Conservation (phyloP, 2,329 filamentous ascomycete species). For the Alternaria arbusti region DNA sequence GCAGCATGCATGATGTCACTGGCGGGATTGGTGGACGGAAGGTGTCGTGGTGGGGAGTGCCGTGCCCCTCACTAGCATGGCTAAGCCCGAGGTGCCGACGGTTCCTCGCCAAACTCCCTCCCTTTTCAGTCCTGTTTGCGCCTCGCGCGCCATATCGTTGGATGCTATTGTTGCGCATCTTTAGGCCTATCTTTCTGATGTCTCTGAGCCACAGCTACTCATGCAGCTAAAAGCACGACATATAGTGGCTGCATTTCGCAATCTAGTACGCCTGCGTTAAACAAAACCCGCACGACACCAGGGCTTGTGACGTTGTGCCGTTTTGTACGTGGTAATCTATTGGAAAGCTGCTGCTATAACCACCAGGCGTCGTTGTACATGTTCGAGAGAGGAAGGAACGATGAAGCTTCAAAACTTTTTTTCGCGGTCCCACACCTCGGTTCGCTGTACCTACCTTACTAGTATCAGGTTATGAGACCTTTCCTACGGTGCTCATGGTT, state of each 20-base stretch:
- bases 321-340: not conserved
- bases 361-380: no score
- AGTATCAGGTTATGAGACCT: not conserved
- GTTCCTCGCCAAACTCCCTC: constrained; percentile 13
- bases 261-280: not conserved
- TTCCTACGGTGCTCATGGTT: not conserved
- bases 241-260: constrained; percentile 21
- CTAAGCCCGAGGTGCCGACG: constrained; percentile 19
- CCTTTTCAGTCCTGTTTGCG: constrained; percentile 7
- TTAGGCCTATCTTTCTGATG: not conserved
- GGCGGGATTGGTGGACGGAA: constrained; percentile 4
- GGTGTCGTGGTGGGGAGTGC: constrained; percentile 1
- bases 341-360: not conserved
- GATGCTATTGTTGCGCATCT: not conserved
- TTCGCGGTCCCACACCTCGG: not conserved
- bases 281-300: not conserved
- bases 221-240: constrained; percentile 23
- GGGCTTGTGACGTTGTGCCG: not conserved
- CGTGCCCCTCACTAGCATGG: constrained; percentile 20
- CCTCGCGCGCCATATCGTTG: not conserved
- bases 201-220: not conserved
- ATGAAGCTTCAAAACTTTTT: not conserved
- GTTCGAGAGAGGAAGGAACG: not conserved
- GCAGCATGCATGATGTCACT: constrained; percentile 18
- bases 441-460: not conserved